phyloP scores from a whole-genome alignment of 257 asterid species.

The Galeopsis tetrahit region DNA sequence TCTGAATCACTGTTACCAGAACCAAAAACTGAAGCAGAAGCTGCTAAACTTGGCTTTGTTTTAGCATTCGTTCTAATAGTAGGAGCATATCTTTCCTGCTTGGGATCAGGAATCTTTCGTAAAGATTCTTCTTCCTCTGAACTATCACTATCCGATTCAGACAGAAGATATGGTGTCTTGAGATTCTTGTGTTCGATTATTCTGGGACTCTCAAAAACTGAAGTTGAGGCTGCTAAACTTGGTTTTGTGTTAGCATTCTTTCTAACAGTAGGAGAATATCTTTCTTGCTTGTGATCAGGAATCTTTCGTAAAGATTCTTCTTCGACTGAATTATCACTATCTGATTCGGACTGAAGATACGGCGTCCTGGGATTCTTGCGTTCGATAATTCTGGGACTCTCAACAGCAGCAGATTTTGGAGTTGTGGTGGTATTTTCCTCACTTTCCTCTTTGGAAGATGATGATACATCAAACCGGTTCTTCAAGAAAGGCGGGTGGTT shows the following conservation, averaged over 20 bases:
- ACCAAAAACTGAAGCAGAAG: constrained; percentile 43
- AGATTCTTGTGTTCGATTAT: constrained; percentile 33
- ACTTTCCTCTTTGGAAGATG: constrained; percentile 31
- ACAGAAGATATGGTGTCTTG: constrained; percentile 33
- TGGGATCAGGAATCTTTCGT: constrained; percentile 26
- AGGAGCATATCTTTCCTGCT: constrained; percentile 30
- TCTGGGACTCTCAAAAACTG: constrained; percentile 13
- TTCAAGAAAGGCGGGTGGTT: constrained; percentile 45
- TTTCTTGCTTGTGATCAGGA: constrained; percentile 25
- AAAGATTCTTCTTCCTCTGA: constrained; percentile 51
- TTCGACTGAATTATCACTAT: constrained; percentile 29
- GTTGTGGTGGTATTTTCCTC: constrained; percentile 30
- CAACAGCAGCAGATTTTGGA: constrained; percentile 35
- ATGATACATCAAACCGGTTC: constrained; percentile 39
- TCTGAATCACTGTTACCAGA: constrained; percentile 64
- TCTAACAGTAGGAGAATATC: constrained; percentile 9
- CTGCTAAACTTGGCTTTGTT: constrained; percentile 43
- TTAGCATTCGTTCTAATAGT: constrained; percentile 30
- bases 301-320: constrained; percentile 31
- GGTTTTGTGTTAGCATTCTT: constrained; percentile 41
- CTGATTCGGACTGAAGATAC: constrained; percentile 39
- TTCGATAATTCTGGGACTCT: constrained; percentile 5
- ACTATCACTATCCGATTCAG: constrained; percentile 53
- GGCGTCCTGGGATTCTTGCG: constrained; percentile 41
- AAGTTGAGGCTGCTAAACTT: constrained; percentile 41